Evolutionary conservation across 345 rosid genomes (phyloP).

Genomic region (Sisymbrium irio): DNA sequence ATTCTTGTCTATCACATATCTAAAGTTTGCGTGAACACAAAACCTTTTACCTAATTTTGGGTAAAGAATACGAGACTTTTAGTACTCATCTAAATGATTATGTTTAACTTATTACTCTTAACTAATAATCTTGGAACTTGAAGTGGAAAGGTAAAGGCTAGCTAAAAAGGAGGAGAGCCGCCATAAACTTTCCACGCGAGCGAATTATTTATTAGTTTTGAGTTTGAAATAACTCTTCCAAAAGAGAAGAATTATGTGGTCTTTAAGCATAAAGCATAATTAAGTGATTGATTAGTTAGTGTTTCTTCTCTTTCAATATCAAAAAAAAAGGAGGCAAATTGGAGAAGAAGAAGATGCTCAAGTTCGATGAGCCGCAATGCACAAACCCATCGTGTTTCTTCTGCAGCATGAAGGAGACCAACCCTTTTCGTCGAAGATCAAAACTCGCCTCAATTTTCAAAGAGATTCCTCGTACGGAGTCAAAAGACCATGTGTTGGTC

Average conservation of each 20-base stretch:
- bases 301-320: constrained; percentile 14
- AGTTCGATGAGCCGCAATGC: constrained; percentile 38
- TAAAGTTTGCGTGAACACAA: constrained; percentile 23
- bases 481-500: constrained; percentile 61
- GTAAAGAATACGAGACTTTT: constrained; percentile 22
- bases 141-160: constrained; percentile 30
- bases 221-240: not conserved
- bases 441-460: constrained; percentile 52
- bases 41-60: constrained; percentile 26
- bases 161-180: constrained; percentile 34
- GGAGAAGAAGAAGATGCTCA: constrained; percentile 23
- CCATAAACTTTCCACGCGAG: constrained; percentile 38
- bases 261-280: constrained; percentile 12
- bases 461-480: constrained; percentile 56
- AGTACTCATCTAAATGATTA: not conserved
- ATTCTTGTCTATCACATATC: not conserved
- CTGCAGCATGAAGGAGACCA: constrained; percentile 63
- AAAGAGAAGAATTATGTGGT: constrained; percentile 8
- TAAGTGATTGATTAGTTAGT: not conserved
- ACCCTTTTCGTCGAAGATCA: constrained; percentile 48
- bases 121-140: constrained; percentile 31
- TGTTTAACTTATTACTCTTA: not conserved
- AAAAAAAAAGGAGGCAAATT: not conserved
- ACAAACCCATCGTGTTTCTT: constrained; percentile 56
- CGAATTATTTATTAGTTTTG: constrained; percentile 8